These are phyloP conservation scores for Lodderomyces metapsilosis DNA, from an alignment of 1,139 yeast genomes.

Conservation along the genomic window DNA sequence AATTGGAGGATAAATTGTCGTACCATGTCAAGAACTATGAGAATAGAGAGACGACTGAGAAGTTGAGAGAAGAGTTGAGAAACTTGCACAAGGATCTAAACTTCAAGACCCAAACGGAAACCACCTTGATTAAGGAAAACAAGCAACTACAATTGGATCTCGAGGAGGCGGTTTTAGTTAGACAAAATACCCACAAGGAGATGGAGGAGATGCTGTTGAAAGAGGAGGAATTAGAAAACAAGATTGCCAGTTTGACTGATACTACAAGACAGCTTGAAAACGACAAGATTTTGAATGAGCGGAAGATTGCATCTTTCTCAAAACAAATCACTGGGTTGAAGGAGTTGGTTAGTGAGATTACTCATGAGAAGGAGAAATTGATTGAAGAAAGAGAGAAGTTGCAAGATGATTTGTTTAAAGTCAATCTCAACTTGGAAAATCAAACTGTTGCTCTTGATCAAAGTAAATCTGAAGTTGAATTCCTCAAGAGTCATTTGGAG, in stretches of 20 bases:
- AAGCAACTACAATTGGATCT: conserved; percentile 61
- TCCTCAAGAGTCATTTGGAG: conserved; percentile 38
- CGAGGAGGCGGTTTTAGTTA: conserved; percentile 51
- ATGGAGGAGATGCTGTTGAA: conserved; percentile 50
- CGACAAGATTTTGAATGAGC: conserved; percentile 44
- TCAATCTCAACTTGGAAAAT: conserved; percentile 46
- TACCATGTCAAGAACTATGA: conserved; percentile 52
- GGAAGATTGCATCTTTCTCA: conserved; percentile 45
- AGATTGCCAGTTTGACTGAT: conserved; percentile 43
- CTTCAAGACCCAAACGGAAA: conserved; percentile 59
- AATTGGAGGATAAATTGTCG: conserved; percentile 49
- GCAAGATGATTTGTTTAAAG: conserved; percentile 44
- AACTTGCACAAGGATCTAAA: conserved; percentile 57
- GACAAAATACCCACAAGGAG: conserved; percentile 51
- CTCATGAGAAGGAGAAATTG: conserved; percentile 50
- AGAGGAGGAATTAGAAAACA: conserved; percentile 47
- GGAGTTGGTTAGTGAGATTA: conserved; percentile 50
- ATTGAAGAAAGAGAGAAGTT: conserved; percentile 46
- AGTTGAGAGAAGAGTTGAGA: conserved; percentile 57
- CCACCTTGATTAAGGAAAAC: conserved; percentile 62
- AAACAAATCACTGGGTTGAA: conserved; percentile 54
- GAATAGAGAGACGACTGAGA: conserved; percentile 41
- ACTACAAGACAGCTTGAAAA: conserved; percentile 48
- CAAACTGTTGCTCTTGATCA: conserved; percentile 35
- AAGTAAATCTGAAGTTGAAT: conserved; percentile 27